Evolutionary conservation across 495 filamentous ascomycete species (phyloP), one percentile per base, ranked within the genome.

Genomic region (Lepraria neglecta): DNA sequence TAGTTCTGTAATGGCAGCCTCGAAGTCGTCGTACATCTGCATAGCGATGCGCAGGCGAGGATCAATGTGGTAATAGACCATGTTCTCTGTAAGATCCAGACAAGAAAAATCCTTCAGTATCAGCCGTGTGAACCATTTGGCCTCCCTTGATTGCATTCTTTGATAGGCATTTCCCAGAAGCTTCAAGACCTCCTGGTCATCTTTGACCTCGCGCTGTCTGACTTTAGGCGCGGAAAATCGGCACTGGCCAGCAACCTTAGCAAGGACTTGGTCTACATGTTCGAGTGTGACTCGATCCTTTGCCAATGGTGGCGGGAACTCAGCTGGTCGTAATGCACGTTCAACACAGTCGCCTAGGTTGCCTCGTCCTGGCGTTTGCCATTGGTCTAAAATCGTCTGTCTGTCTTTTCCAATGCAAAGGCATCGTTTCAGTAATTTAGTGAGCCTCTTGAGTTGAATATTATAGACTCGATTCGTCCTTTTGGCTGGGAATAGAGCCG

Each of bases 91-190:
- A 1, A 86, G 53, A 7, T 80, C 66, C 3, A 92, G 79, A 0
- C 88, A 87, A 19, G 74, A 73, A 64, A 85, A 88, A 57, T 84
- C 82, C 70, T 95, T 94, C 21, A 97, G 72, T 42, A 97, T 81
- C 69, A 94, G 73, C 7, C 92, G 79, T 0, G 88, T 91, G 12
- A 97, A 78, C 92, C 92, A 96, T 73, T 96, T 96, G 0, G 86
- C 88, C 68, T 96, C 88, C 44, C 81, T 77, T 17, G 86, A 82
- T 47, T 80, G 78, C 31, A 91, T 62, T 14, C 82, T 77, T 46
- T 71, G 78, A 70, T 87, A 90, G 0, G 90, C 67, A 10, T 73
- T 67, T 24, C 44, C 38, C 31, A 69, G 30, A 6, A 53, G 21
- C 4, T 56, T 43, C 19, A 46, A 19, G 7, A 59, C 42, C 11